Conservation (phyloP, 106 monocot species). For the Posidonia australis region DNA sequence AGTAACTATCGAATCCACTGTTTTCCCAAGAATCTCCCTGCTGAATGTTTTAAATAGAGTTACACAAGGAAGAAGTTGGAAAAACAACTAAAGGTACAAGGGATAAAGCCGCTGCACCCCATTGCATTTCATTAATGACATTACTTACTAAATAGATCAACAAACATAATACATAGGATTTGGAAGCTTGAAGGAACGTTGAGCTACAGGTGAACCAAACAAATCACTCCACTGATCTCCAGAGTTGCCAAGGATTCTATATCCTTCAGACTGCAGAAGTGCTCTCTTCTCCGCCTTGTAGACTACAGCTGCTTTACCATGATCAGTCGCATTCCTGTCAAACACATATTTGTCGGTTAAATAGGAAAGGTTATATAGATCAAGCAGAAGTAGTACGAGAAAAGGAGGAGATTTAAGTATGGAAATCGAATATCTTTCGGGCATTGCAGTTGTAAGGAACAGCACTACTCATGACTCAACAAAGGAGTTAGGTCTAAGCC, state of each 20-base stretch:
- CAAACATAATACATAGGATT: slow-evolving; percentile 25
- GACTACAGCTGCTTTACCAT: slow-evolving; percentile 2
- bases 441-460: too few relatives aligned
- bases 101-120: too few relatives aligned
- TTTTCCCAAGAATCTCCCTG: too few relatives aligned
- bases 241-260: slow-evolving; percentile 16
- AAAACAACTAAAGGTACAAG: too few relatives aligned
- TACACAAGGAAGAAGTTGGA: too few relatives aligned
- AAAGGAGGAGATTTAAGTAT: too few relatives aligned
- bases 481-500: too few relatives aligned
- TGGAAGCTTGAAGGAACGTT: slow-evolving; percentile 32
- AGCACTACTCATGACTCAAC: too few relatives aligned
- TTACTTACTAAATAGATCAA: background rate
- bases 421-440: too few relatives aligned
- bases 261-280: slow-evolving; percentile 5
- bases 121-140: too few relatives aligned
- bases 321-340: background rate
- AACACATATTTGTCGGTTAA: background rate
- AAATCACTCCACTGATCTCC: slow-evolving; percentile 32
- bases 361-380: background rate
- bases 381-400: background rate
- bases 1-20: too few relatives aligned
- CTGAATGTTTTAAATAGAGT: too few relatives aligned
- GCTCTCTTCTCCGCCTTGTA: slow-evolving; percentile 12
- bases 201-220: slow-evolving; percentile 13